phyloP scores from a whole-genome alignment of 306 rosid genomes.

The Vigna reflexopilosa region DNA sequence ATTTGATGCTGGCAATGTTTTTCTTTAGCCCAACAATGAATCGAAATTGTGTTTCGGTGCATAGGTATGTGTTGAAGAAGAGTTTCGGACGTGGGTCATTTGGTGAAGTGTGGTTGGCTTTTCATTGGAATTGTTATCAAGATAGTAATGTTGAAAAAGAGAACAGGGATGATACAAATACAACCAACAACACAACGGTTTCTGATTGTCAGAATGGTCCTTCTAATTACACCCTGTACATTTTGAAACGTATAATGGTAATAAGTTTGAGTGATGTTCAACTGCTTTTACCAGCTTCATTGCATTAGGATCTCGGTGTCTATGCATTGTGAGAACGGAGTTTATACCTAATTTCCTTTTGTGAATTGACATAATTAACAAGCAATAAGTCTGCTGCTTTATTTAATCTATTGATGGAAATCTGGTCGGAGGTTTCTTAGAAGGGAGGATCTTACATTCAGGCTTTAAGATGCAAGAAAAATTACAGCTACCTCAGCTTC shows the following conservation, averaged over 20 bases:
- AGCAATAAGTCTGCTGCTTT: slow-evolving; percentile 16
- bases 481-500: too few species aligned
- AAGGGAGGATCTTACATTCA: too few species aligned
- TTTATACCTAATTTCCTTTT: slow-evolving; percentile 1
- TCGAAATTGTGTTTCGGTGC: slow-evolving; percentile 44
- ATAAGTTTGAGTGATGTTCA: slow-evolving; percentile 36
- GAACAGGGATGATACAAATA: slow-evolving; percentile 50
- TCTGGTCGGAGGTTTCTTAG: too few species aligned
- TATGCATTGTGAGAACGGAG: slow-evolving; percentile 20
- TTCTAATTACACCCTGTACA: slow-evolving; percentile 68
- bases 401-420: background rate
- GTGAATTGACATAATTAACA: slow-evolving; percentile 22
- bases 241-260: slow-evolving; percentile 98
- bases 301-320: slow-evolving; percentile 37
- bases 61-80: slow-evolving; percentile 83
- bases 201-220: slow-evolving; percentile 59
- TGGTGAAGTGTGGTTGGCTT: slow-evolving; percentile 99
- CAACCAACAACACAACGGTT: slow-evolving; percentile 52
- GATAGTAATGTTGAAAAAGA: slow-evolving; percentile 52
- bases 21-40: slow-evolving; percentile 28
- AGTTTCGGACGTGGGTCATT: slow-evolving; percentile 95
- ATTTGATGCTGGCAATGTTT: slow-evolving; percentile 31
- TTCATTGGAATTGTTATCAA: slow-evolving; percentile 80
- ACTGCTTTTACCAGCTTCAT: slow-evolving; percentile 38
- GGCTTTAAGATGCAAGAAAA: too few species aligned